Evolutionary conservation across 73 alveolate species (phyloP).

Genomic region (Stentor coeruleus): DNA sequence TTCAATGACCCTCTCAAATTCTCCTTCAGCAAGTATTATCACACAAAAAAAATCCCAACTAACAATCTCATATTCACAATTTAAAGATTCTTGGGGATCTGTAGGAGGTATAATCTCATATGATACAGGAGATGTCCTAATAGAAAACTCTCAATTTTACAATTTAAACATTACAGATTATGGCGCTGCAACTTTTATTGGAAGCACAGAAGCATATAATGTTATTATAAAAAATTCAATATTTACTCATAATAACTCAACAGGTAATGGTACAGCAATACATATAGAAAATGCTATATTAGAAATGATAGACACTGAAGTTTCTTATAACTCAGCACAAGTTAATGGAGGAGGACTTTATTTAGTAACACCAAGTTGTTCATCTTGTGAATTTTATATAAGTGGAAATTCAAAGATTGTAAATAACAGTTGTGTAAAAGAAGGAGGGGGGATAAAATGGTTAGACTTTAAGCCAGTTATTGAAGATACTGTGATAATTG

Average conservation of each 20-base stretch:
- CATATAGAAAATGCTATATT: background rate
- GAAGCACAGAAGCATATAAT: too few relatives aligned
- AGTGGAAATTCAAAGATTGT: background rate
- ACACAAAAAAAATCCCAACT: background rate
- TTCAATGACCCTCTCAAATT: background rate
- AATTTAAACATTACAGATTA: background rate
- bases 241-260: background rate
- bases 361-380: background rate
- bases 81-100: background rate
- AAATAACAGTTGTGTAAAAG: background rate
- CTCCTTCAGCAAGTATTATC: too few relatives aligned
- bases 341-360: background rate
- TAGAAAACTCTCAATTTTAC: too few relatives aligned
- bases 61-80: background rate
- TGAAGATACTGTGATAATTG: background rate
- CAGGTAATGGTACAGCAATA: conserved; percentile 5
- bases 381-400: background rate
- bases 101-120: background rate
- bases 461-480: background rate
- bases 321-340: background rate
- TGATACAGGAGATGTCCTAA: background rate
- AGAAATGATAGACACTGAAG: background rate
- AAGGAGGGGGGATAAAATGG: conserved; percentile 15
- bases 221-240: background rate
- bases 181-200: too few relatives aligned